Conservation (phyloP, 495 filamentous ascomycete species). For the Podospora anserina region DNA sequence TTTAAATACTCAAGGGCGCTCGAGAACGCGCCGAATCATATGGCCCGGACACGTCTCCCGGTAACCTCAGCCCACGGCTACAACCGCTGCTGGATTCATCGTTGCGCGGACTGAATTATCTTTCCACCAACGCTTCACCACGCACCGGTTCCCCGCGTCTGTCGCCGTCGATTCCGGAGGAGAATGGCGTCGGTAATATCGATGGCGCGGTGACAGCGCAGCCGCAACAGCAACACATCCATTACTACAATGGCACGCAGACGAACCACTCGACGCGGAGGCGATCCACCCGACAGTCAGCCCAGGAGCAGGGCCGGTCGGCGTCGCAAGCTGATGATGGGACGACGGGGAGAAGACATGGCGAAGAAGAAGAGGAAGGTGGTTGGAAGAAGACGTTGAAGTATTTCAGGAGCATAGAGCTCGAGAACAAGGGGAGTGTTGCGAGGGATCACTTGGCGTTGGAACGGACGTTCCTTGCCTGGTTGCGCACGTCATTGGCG, state of each 20-base stretch:
- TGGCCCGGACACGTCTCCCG: constrained; percentile 17
- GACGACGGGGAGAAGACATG: constrained; percentile 13
- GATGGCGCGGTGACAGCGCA: constrained; percentile 34
- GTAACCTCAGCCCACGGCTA: constrained; percentile 23
- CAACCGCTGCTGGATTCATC: constrained; percentile 25
- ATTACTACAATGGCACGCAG: constrained; percentile 38
- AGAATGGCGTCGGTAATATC: constrained; percentile 25
- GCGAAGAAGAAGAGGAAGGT: constrained; percentile 23
- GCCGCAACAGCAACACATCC: constrained; percentile 22
- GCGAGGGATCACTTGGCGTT: constrained; percentile 92
- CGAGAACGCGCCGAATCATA: constrained; percentile 32
- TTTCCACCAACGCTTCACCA: constrained; percentile 12
- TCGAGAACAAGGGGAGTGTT: constrained; percentile 96
- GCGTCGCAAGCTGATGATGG: constrained; percentile 11
- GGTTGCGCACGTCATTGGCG: constrained; percentile 91
- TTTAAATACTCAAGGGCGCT: constrained; percentile 21
- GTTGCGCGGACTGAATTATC: constrained; percentile 14
- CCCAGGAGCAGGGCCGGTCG: constrained; percentile 6
- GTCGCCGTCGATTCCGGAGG: constrained; percentile 16
- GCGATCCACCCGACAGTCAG: constrained; percentile 16
- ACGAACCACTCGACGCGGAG: constrained; percentile 22
- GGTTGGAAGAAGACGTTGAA: constrained; percentile 48
- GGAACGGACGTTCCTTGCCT: constrained; percentile 94
- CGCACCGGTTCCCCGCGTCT: constrained; percentile 15
- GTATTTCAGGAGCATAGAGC: constrained; percentile 77